phyloP scores from a whole-genome alignment of 2,329 filamentous ascomycete species.

The Penicillium sp. region DNA sequence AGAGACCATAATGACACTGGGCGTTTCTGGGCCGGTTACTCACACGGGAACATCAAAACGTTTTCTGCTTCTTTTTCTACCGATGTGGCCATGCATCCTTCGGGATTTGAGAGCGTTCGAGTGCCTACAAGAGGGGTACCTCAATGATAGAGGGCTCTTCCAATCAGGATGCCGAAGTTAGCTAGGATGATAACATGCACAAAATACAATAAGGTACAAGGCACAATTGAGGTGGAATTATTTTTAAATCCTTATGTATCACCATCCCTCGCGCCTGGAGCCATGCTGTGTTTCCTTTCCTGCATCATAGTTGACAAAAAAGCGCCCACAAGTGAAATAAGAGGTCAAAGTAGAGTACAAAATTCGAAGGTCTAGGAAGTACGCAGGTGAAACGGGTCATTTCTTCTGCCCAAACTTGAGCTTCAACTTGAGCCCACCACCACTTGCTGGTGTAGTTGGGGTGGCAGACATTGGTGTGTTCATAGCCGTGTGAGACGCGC shows the following conservation, averaged over 20 bases:
- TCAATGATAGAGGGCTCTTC: neutral
- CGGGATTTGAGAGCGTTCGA: neutral
- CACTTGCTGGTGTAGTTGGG: constrained; percentile 33
- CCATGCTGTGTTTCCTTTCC: constrained; percentile 12
- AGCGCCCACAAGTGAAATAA: constrained; percentile 7
- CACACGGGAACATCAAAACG: constrained; percentile 35
- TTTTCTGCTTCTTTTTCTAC: constrained; percentile 18
- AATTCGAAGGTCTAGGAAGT: constrained; percentile 8
- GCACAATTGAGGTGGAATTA: constrained; percentile 15
- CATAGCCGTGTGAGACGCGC: constrained; percentile 29
- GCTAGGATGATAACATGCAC: neutral
- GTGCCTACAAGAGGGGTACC: neutral
- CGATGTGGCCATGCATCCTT: constrained; percentile 1
- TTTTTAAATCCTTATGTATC: constrained; percentile 9
- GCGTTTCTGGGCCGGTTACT: constrained; percentile 42
- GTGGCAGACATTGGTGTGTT: constrained; percentile 31
- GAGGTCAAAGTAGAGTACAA: constrained; percentile 20
- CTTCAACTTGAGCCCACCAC: constrained; percentile 46
- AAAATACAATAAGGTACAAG: neutral
- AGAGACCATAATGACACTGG: constrained; percentile 35
- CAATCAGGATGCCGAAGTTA: neutral
- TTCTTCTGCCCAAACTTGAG: constrained; percentile 41
- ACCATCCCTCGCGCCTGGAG: constrained; percentile 15
- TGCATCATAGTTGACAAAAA: neutral
- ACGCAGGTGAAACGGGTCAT: constrained; percentile 13